Evolutionary conservation across 352 stramenopile genomes (phyloP).

Genomic region (Blastocystis sp.): DNA sequence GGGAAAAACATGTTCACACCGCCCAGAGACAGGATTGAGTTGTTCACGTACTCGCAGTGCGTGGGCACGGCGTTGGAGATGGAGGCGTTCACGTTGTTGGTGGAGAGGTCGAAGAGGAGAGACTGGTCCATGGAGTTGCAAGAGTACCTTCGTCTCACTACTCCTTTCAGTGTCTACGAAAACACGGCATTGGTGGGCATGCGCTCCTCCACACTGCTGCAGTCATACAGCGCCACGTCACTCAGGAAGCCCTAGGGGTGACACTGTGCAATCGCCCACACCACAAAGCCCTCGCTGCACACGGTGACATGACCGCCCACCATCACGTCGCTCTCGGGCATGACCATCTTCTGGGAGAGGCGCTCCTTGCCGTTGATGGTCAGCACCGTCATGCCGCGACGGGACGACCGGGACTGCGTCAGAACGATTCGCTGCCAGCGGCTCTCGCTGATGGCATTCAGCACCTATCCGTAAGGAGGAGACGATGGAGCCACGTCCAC

Average conservation of each 20-base stretch:
- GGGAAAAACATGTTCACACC: constrained; percentile 14
- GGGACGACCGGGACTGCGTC: neutral
- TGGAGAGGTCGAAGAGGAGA: neutral
- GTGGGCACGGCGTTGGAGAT: neutral
- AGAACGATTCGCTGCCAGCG: neutral
- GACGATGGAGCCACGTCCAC: neutral
- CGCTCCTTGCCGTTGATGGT: neutral
- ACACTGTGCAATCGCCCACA: neutral
- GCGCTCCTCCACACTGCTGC: neutral
- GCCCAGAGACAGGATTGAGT: constrained; percentile 3
- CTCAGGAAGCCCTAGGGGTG: neutral
- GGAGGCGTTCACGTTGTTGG: constrained; percentile 7
- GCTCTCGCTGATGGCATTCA: neutral
- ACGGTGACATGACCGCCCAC: neutral
- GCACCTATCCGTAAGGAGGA: neutral
- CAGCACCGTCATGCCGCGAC: neutral
- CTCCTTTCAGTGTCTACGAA: neutral
- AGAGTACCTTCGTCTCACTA: neutral
- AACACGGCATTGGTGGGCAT: neutral
- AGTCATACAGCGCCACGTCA: constrained; percentile 1
- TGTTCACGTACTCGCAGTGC: constrained; percentile 5
- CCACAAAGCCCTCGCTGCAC: constrained; percentile 22
- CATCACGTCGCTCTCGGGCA: constrained; percentile 3
- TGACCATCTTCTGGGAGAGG: neutral
- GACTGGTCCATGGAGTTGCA: constrained; percentile 20